These are phyloP conservation scores for Ogataea methylovora DNA, from an alignment of 805 yeast genomes.

Conservation along the genomic window DNA sequence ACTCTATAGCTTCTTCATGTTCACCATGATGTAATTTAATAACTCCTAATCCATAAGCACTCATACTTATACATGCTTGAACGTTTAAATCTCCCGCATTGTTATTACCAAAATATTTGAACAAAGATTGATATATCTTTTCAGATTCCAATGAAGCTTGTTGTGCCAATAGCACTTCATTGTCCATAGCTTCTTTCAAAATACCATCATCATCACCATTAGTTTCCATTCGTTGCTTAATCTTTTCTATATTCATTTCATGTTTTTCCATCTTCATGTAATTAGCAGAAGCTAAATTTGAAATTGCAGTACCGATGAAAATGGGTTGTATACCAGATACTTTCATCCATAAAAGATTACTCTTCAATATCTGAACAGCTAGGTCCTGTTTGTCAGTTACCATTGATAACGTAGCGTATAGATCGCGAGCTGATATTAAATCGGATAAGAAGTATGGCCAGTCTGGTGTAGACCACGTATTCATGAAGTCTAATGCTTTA, in stretches of 20 bases:
- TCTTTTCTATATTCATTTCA: slow-evolving; percentile 3
- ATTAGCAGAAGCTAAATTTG: slow-evolving; percentile 22
- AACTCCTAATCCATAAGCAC: slow-evolving; percentile 84
- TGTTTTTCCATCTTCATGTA: slow-evolving; percentile 15
- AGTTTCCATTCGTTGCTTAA: background rate
- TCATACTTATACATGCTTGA: slow-evolving; percentile 44
- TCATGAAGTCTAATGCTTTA: slow-evolving; percentile 12
- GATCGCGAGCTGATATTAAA: slow-evolving; percentile 68
- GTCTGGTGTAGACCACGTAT: slow-evolving; percentile 25
- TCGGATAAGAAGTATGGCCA: slow-evolving; percentile 77
- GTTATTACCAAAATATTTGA: background rate
- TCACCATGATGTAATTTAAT: slow-evolving; percentile 55
- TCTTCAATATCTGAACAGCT: slow-evolving; percentile 17
- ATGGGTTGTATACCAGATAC: slow-evolving; percentile 11
- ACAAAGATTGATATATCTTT: slow-evolving; percentile 12
- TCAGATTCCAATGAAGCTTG: slow-evolving; percentile 2
- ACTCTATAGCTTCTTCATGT: slow-evolving; percentile 48
- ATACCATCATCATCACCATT: slow-evolving; percentile 4
- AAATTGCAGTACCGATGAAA: slow-evolving; percentile 13
- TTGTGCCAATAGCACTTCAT: background rate
- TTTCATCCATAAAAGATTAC: slow-evolving; percentile 21
- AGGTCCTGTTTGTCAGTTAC: slow-evolving; percentile 28
- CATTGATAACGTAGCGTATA: slow-evolving; percentile 64
- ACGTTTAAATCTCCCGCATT: slow-evolving; percentile 1
- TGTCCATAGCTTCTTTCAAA: background rate